phyloP scores from a whole-genome alignment of 768 basidiomycete genomes.

The Phylloporus rhodoxanthus region DNA sequence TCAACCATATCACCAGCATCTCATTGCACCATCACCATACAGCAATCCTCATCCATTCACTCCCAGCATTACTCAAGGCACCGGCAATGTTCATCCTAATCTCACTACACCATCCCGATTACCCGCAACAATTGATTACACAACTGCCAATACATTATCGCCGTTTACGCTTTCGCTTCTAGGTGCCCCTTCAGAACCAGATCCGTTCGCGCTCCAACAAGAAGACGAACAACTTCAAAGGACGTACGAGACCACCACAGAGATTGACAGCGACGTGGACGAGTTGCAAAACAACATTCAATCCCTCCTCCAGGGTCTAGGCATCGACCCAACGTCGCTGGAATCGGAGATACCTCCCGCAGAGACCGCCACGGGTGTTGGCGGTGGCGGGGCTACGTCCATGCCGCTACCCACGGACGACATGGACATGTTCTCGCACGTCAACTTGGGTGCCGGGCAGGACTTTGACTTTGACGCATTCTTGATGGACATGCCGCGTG shows the following conservation, averaged over 20 bases:
- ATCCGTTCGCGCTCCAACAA: slow-evolving; percentile 32
- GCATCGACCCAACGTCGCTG: slow-evolving; percentile 47
- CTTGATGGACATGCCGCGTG: slow-evolving; percentile 34
- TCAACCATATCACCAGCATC: slow-evolving; percentile 21
- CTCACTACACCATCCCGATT: slow-evolving; percentile 7
- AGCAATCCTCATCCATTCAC: slow-evolving; percentile 10
- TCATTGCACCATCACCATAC: slow-evolving; percentile 29
- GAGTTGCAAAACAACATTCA: slow-evolving; percentile 64
- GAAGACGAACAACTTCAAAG: slow-evolving; percentile 43
- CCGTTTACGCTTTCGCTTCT: slow-evolving; percentile 24
- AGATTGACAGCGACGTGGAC: slow-evolving; percentile 70
- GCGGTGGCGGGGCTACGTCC: slow-evolving; percentile 6
- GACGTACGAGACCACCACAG: slow-evolving; percentile 53
- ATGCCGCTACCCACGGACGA: slow-evolving; percentile 1
- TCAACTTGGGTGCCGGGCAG: slow-evolving; percentile 1
- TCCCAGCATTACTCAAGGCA: not conserved
- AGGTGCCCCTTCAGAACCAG: slow-evolving; percentile 23
- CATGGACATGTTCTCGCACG: slow-evolving; percentile 18
- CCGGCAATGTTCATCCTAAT: slow-evolving; percentile 4
- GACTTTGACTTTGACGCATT: slow-evolving; percentile 39
- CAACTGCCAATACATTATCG: slow-evolving; percentile 17
- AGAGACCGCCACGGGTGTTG: slow-evolving; percentile 9
- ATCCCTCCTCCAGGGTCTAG: slow-evolving; percentile 64
- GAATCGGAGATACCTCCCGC: slow-evolving; percentile 4
- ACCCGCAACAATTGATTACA: slow-evolving; percentile 20